Percentiles rank a stretch among this genome's conserved stretches.
These are phyloP conservation scores for Dioszegia hungarica DNA, from an alignment of 768 basidiomycete genomes.

Conservation along the genomic window DNA sequence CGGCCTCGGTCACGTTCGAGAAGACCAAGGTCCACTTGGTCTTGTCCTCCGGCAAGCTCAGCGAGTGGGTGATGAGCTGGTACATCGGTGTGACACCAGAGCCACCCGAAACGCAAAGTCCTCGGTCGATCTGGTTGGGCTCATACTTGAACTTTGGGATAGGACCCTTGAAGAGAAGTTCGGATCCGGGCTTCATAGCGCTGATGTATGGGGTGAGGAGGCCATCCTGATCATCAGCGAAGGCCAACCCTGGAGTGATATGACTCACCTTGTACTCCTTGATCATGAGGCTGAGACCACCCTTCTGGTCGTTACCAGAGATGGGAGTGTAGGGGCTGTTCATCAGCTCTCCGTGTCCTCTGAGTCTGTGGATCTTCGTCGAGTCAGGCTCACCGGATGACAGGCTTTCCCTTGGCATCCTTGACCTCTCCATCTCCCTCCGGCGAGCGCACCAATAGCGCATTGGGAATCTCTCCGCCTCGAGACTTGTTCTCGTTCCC, in stretches of 20 bases:
- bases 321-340: constrained; percentile 80
- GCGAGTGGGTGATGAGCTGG: constrained; percentile 65
- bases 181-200: constrained; percentile 71
- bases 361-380: too few relatives aligned
- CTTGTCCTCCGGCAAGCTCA: constrained; percentile 68
- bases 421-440: constrained; percentile 31
- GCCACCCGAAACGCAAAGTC: constrained; percentile 87
- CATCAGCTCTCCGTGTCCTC: too few relatives aligned
- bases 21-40: constrained; percentile 92
- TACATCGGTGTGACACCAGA: constrained; percentile 66
- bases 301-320: constrained; percentile 67
- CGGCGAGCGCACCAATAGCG: constrained; percentile 64
- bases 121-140: constrained; percentile 59
- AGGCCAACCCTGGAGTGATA: background rate
- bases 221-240: constrained; percentile 59
- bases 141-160: constrained; percentile 82
- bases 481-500: constrained; percentile 31
- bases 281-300: constrained; percentile 72
- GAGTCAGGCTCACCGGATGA: constrained; percentile 63
- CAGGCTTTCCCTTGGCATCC: constrained; percentile 69
- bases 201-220: constrained; percentile 79
- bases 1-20: constrained; percentile 80
- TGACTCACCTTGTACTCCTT: constrained; percentile 59
- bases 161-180: constrained; percentile 83
- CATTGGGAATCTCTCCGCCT: constrained; percentile 42